phyloP scores from a whole-genome alignment of 1,139 yeast species.

The Geotrichum phurueaensis region DNA sequence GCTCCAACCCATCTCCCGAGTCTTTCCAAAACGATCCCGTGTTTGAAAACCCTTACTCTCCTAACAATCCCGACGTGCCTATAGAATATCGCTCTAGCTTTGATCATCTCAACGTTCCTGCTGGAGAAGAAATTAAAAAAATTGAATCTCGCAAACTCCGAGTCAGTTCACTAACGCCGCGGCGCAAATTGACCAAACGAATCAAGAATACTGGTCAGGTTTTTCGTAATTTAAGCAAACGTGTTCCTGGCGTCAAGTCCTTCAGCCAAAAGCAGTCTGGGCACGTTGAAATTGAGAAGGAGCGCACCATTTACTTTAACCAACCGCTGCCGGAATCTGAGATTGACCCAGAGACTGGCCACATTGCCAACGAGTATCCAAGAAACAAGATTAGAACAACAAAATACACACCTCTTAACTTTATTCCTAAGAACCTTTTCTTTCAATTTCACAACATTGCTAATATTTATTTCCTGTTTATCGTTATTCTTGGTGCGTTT shows the following conservation, averaged over 20 bases:
- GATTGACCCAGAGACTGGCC: conserved; percentile 49
- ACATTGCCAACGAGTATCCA: conserved; percentile 43
- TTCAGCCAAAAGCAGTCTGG: conserved; percentile 7
- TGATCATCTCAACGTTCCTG: not conserved
- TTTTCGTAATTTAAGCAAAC: conserved; percentile 13
- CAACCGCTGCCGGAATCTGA: conserved; percentile 56
- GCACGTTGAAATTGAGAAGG: conserved; percentile 12
- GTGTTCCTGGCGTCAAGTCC: conserved; percentile 13
- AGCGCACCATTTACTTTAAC: conserved; percentile 49
- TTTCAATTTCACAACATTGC: conserved; percentile 83
- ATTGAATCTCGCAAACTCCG: conserved; percentile 13
- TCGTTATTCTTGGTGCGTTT: conserved; percentile 71
- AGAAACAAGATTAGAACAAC: conserved; percentile 90
- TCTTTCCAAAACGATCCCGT: not conserved
- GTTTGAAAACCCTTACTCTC: conserved; percentile 10
- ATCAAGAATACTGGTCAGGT: conserved; percentile 9
- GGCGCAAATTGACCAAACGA: conserved; percentile 3
- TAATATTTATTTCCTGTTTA: conserved; percentile 69
- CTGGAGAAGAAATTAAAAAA: conserved; percentile 1
- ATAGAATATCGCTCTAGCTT: not conserved
- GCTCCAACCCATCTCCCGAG: not conserved
- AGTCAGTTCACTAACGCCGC: conserved; percentile 10
- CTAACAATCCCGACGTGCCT: not conserved
- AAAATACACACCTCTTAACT: conserved; percentile 83
- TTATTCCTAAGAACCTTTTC: conserved; percentile 71